Evolutionary conservation across 2,329 filamentous ascomycete genomes (phyloP).

Genomic region (Alternaria hordeiaustralica): DNA sequence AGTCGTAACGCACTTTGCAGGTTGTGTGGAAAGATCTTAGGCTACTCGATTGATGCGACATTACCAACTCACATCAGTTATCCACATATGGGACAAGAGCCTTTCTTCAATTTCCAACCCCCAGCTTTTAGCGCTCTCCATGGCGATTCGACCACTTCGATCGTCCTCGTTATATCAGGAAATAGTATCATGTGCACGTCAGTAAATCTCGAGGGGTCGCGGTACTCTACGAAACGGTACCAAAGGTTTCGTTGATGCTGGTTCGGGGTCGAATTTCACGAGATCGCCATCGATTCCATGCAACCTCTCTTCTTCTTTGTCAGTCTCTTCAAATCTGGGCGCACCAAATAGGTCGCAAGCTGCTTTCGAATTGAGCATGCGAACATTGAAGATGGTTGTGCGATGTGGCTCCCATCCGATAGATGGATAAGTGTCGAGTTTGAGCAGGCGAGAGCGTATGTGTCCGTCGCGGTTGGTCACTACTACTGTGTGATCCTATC

Average conservation of each 20-base stretch:
- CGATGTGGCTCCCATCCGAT: background rate
- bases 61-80: too few species aligned
- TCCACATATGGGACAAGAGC: background rate
- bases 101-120: background rate
- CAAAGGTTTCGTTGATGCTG: background rate
- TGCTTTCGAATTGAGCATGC: background rate
- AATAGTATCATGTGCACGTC: too few species aligned
- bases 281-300: background rate
- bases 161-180: too few species aligned
- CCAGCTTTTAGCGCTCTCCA: background rate
- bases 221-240: too few species aligned
- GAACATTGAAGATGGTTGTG: background rate
- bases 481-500: too few species aligned
- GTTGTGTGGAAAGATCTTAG: too few species aligned
- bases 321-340: background rate
- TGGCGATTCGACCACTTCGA: background rate
- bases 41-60: too few species aligned
- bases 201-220: too few species aligned
- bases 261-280: background rate
- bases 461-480: too few species aligned
- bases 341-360: background rate
- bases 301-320: background rate
- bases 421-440: background rate
- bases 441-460: background rate
- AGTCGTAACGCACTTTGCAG: too few species aligned